Conservation (phyloP, 768 basidiomycete genomes). For the Podaxis pistillaris region DNA sequence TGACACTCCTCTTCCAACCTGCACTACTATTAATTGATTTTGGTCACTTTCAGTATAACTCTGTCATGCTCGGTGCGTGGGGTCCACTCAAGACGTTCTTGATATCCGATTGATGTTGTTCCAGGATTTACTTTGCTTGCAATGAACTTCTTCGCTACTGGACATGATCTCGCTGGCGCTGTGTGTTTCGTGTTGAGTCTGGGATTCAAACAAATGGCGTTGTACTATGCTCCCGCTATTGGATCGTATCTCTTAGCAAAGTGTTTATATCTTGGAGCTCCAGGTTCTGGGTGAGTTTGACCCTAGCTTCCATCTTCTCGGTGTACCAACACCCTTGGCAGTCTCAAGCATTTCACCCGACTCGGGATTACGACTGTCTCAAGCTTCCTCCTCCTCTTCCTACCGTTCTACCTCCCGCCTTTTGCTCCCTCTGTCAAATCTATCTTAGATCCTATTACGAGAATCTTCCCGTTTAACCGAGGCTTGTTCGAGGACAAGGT, state of each 20-base stretch:
- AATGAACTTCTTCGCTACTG: constrained; percentile 65
- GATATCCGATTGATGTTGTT: constrained; percentile 2
- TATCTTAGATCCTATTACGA: constrained; percentile 63
- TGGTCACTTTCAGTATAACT: constrained; percentile 96
- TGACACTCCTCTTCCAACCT: constrained; percentile 80
- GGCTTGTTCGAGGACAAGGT: constrained; percentile 96
- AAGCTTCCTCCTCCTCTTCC: constrained; percentile 70
- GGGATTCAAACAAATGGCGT: constrained; percentile 94
- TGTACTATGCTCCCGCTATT: constrained; percentile 93
- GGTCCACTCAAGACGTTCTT: neutral
- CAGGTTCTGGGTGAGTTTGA: constrained; percentile 56
- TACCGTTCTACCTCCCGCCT: constrained; percentile 72
- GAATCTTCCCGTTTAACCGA: constrained; percentile 90
- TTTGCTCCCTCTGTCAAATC: constrained; percentile 43
- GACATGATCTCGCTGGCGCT: constrained; percentile 73
- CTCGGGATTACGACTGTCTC: constrained; percentile 60
- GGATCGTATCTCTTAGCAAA: constrained; percentile 89
- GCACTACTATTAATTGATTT: constrained; percentile 82
- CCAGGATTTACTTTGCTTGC: constrained; percentile 71
- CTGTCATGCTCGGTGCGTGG: constrained; percentile 81
- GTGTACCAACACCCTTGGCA: constrained; percentile 15
- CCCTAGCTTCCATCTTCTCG: neutral
- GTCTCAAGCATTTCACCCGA: constrained; percentile 57
- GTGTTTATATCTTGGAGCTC: constrained; percentile 75
- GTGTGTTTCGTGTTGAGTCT: constrained; percentile 81